Evolutionary conservation across 345 rosid species (phyloP).

Genomic region (Moricandia moricandioides): DNA sequence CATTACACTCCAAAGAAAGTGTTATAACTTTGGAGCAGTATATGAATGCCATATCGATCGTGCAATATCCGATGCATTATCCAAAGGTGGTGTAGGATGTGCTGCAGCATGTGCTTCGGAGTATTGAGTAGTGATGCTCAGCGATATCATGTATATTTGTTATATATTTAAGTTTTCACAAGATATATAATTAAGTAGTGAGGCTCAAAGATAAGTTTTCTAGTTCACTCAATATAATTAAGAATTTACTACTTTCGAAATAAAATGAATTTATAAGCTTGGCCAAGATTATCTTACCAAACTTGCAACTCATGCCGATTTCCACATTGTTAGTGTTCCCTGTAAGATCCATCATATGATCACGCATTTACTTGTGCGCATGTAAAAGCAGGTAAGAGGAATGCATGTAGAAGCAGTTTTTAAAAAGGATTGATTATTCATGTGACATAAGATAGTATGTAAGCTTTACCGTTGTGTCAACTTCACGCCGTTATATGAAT

Average conservation of each 20-base stretch:
- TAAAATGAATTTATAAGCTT: background rate
- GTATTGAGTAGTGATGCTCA: background rate
- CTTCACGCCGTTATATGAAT: background rate
- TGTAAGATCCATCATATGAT: background rate
- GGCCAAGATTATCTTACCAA: background rate
- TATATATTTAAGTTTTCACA: too few species aligned
- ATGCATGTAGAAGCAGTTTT: background rate
- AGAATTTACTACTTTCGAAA: background rate
- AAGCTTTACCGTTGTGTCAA: background rate
- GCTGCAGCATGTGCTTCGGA: too few species aligned
- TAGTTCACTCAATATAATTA: background rate
- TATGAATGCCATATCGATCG: background rate
- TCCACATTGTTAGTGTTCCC: background rate
- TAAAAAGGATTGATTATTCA: background rate
- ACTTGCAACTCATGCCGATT: background rate
- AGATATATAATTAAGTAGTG: too few species aligned
- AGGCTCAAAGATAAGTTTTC: too few species aligned
- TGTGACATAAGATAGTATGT: slow-evolving; percentile 1
- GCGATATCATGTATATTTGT: too few species aligned
- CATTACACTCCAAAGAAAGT: too few species aligned
- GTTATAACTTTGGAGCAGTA: background rate
- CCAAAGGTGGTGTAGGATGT: background rate
- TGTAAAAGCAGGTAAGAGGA: background rate
- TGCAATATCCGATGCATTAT: background rate
- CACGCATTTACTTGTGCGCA: background rate